Conservation (phyloP, 441 rosid species). For the Rhodomyrtus psidioides region DNA sequence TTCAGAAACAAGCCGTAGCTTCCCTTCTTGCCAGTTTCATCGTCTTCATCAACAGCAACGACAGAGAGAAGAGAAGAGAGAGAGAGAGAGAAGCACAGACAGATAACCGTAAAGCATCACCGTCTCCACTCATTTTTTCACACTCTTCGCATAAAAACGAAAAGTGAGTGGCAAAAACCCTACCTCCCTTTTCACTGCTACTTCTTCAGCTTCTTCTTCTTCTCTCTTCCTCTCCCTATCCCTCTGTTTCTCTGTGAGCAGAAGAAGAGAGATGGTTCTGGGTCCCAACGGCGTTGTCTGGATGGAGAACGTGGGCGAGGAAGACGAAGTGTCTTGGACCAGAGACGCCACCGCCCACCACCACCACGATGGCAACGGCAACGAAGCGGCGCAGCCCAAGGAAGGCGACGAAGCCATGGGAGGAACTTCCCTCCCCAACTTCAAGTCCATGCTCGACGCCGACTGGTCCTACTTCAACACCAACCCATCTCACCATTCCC, state of each 20-base stretch:
- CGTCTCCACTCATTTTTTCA: background rate
- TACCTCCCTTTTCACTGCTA: background rate
- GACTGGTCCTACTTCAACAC: slow-evolving; percentile 42
- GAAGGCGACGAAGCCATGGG: slow-evolving; percentile 16
- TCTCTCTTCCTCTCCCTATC: background rate
- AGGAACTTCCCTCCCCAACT: slow-evolving; percentile 26
- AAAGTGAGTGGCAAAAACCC: background rate
- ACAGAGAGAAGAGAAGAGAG: background rate
- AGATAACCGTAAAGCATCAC: background rate
- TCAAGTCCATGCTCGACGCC: slow-evolving; percentile 55
- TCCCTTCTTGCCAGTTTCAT: background rate
- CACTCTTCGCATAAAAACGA: background rate
- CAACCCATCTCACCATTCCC: slow-evolving; percentile 3
- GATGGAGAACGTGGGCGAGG: slow-evolving; percentile 46
- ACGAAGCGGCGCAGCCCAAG: slow-evolving; percentile 9
- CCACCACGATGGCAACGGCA: slow-evolving; percentile 6
- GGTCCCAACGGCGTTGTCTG: slow-evolving; percentile 51
- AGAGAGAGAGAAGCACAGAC: background rate
- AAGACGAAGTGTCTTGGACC: slow-evolving; percentile 53
- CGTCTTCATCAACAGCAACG: background rate
- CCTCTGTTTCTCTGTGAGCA: background rate
- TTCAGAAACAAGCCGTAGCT: background rate
- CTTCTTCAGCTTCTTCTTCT: background rate
- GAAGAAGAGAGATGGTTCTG: slow-evolving; percentile 38
- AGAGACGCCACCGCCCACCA: slow-evolving; percentile 15